phyloP scores from a whole-genome alignment of 257 asterid species.

The Parsonsia alboflavescens region DNA sequence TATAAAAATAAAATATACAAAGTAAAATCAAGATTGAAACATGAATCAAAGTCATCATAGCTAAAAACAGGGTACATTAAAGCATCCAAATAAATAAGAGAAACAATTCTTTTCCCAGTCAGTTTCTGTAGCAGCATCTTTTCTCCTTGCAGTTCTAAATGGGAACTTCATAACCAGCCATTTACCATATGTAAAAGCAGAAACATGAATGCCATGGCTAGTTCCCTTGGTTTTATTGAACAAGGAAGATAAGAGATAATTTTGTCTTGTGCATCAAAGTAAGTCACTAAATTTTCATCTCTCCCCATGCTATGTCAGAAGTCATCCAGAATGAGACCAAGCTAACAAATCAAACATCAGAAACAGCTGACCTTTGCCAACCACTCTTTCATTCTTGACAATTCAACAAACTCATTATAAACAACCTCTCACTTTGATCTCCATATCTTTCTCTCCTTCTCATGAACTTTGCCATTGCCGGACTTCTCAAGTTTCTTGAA shows the following conservation, averaged over 20 bases:
- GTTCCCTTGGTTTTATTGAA: neutral
- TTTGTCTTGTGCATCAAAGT: neutral
- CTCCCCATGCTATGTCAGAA: neutral
- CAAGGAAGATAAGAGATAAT: neutral
- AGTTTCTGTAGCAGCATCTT: neutral
- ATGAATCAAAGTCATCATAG: neutral
- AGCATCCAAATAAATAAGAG: neutral
- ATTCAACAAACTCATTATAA: neutral
- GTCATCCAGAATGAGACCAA: neutral
- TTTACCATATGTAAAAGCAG: neutral
- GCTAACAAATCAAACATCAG: neutral
- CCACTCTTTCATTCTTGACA: neutral
- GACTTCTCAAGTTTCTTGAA: neutral
- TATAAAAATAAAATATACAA: neutral
- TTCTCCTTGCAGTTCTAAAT: neutral
- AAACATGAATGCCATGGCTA: neutral
- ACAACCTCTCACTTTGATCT: neutral
- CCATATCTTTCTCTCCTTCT: neutral
- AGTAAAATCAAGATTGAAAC: neutral
- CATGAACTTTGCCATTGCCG: neutral
- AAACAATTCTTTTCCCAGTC: neutral
- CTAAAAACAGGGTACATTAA: no score
- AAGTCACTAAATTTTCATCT: neutral
- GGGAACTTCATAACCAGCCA: neutral
- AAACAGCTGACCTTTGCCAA: neutral